Evolutionary conservation across 2,329 filamentous ascomycete genomes (phyloP), one percentile per base, ranked within the genome.

Genomic region (Plectosphaerella sp.): DNA sequence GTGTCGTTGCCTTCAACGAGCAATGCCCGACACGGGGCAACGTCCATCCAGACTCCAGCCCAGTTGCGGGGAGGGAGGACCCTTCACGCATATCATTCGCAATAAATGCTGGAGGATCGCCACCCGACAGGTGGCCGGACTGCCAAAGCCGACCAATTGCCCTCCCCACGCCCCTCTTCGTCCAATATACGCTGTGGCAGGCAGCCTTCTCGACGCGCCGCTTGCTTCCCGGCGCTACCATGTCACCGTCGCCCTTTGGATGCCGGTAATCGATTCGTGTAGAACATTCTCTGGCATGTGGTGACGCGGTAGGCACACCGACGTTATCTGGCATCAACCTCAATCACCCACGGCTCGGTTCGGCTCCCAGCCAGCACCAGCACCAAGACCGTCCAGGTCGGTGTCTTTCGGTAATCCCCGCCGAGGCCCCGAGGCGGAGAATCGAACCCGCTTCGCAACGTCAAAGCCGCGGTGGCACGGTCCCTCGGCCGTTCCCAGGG

Each of bases 1-100:
- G 53, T 39, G 28, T 54, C 39, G 37, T 45, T 39, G 45, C 48
- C 48, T n/a, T 36, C 36, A 39, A 37, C 37, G 14, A 39, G 37
- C 37, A 39, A 14, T 39, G 37, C 37, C 14, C 15, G 28, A 33
- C 28, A 33, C 28, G 28, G 28, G 28, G 37, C n/a, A n/a, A n/a
- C 45, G 46, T 49, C 45, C 52, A 52, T 41, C 49, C 33, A 49
- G 37, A 41, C 37, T 18, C 16, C 37, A 41, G 47, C 37, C 52
- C 49, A 54, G 36, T 47, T 48, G 42, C 49, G 42, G 51, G 43
- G 14, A 18, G 16, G 35, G 15, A 48, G 43, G 48, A 53, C 46
- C 50, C 48, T 55, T 51, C 48, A 46, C 52, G 50, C 50, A 55
- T 55, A 45, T 51, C 39, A 33, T 33, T 33, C 28, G 28, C 28